phyloP scores from a whole-genome alignment of 164 flowering plant genomes.

The Paratinospora sagittata region DNA sequence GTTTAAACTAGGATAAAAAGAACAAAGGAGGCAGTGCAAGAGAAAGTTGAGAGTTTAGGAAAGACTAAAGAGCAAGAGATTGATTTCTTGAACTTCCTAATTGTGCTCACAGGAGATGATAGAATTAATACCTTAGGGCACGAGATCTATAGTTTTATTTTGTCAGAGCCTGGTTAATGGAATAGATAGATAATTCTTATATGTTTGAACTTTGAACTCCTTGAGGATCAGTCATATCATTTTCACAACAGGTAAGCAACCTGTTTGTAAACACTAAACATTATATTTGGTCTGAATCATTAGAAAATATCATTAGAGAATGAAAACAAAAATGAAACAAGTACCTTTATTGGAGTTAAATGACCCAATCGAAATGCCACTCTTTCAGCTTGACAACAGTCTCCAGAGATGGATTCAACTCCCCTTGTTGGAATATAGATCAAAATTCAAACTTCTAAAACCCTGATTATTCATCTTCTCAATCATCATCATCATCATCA shows the following conservation, averaged over 20 bases:
- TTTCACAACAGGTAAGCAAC: not conserved
- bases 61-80: no score
- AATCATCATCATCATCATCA: conserved; percentile 25
- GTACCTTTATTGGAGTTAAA: not conserved
- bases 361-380: not conserved
- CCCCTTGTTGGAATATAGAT: not conserved
- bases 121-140: no score
- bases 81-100: no score
- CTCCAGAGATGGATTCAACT: not conserved
- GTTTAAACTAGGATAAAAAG: no score
- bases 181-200: no score
- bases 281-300: no score
- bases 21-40: no score
- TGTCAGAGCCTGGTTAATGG: no score
- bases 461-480: conserved; percentile 7
- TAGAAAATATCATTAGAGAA: not conserved
- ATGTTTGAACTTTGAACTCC: no score
- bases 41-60: no score
- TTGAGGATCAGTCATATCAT: not conserved
- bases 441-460: not conserved
- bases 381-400: not conserved
- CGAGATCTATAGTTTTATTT: no score
- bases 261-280: not conserved
- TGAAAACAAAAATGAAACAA: not conserved
- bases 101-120: no score